phyloP scores from a whole-genome alignment of 805 yeast genomes.

The Spathaspora hagerdaliae region DNA sequence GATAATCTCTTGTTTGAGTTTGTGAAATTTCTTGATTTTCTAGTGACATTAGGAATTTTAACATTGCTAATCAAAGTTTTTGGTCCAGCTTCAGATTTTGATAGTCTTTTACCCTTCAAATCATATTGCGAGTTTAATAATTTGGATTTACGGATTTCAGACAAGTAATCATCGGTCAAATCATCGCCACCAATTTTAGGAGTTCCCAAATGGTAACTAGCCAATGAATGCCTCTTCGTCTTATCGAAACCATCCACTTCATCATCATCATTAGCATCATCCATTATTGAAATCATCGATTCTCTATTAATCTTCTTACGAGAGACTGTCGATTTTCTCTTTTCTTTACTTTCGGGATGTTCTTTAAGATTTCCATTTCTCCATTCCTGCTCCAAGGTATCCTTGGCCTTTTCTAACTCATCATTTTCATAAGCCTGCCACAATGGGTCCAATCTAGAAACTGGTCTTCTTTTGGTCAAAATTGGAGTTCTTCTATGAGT shows the following conservation, averaged over 20 bases:
- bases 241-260: slow-evolving; percentile 4
- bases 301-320: slow-evolving; percentile 22
- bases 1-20: slow-evolving; percentile 64
- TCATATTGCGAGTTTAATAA: slow-evolving; percentile 41
- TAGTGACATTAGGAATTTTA: slow-evolving; percentile 65
- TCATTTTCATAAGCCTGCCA: slow-evolving; percentile 49
- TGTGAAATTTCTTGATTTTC: slow-evolving; percentile 61
- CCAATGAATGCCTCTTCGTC: slow-evolving; percentile 15
- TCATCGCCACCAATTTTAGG: slow-evolving; percentile 30
- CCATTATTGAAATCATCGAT: slow-evolving; percentile 31
- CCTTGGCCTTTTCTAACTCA: slow-evolving; percentile 41
- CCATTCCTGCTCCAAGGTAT: slow-evolving; percentile 26
- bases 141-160: slow-evolving; percentile 42
- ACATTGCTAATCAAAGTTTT: slow-evolving; percentile 56
- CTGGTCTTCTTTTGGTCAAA: slow-evolving; percentile 48
- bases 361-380: slow-evolving; percentile 5
- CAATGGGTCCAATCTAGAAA: slow-evolving; percentile 54
- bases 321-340: background rate
- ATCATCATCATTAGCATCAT: slow-evolving; percentile 9
- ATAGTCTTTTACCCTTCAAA: slow-evolving; percentile 10
- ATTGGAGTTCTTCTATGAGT: slow-evolving; percentile 29
- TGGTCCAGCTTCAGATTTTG: slow-evolving; percentile 31
- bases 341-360: background rate
- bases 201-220: slow-evolving; percentile 27
- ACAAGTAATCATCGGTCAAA: slow-evolving; percentile 41